phyloP scores from a whole-genome alignment of 768 basidiomycete species.

The Leccinum arenicola region DNA sequence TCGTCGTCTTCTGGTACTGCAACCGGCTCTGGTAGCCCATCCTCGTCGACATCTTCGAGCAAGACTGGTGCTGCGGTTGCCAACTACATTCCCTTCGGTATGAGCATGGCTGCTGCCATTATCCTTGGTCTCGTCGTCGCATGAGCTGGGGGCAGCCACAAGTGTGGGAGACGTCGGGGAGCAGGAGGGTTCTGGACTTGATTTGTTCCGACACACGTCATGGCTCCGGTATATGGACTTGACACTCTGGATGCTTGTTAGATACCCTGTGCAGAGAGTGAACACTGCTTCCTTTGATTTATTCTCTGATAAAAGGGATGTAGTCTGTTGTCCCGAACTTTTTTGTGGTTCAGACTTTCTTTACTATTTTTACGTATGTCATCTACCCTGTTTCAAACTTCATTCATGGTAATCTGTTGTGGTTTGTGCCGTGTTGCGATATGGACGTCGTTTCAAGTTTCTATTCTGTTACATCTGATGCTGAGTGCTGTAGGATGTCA shows the following conservation, averaged over 20 bases:
- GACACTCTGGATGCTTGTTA: constrained; percentile 3
- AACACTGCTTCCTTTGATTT: background rate
- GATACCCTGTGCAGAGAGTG: constrained; percentile 20
- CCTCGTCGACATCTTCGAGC: constrained; percentile 17
- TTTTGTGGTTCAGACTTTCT: background rate
- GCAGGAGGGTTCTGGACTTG: background rate
- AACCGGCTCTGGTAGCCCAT: constrained; percentile 15
- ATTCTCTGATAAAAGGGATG: background rate
- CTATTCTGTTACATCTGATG: background rate
- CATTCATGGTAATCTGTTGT: background rate
- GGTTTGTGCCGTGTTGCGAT: constrained; percentile 2
- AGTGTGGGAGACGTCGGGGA: background rate
- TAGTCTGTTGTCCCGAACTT: background rate
- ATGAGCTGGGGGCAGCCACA: constrained; percentile 9
- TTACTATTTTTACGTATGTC: background rate
- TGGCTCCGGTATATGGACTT: constrained; percentile 1
- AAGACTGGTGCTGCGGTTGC: constrained; percentile 11
- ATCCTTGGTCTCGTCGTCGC: constrained; percentile 28
- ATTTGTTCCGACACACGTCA: background rate
- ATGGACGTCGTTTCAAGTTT: background rate
- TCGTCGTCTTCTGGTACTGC: constrained; percentile 24
- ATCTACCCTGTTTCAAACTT: background rate
- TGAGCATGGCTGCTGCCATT: constrained; percentile 30
- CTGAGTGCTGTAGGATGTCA: background rate
- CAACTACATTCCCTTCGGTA: constrained; percentile 27